Evolutionary conservation across 2,329 filamentous ascomycete genomes (phyloP), one percentile per base, ranked within the genome.

Genomic region (Lasiodiplodia sp.): DNA sequence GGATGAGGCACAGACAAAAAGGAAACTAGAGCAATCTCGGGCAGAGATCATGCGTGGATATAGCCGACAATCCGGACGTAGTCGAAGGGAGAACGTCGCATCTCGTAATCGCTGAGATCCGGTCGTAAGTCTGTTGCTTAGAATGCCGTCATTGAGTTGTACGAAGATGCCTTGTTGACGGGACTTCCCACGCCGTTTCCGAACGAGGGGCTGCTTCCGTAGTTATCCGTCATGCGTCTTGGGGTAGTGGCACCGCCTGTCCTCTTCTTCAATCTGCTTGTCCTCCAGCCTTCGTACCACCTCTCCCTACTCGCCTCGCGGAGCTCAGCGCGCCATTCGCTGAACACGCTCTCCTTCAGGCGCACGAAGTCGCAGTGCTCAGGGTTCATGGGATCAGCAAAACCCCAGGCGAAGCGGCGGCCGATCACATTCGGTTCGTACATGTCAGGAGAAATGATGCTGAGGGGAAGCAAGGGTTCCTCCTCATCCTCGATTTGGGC

Each of bases 251-350:
- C 51, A 8, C 16, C 65, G 18, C 25, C 66, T 2, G 56, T 51
- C 25, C 57, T 40, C 11, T 52, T 63, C 51, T 80, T 81, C 69
- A 87, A 75, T 40, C 84, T 79, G 55, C 78, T 81, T 11, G 88
- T 97, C 81, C 96, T 89, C 96, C 95, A 98, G 74, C 92, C 90
- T 80, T 98, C 95, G 75, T 98, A 98, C 93, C 94, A 97, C 74
- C 94, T 88, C 77, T 97, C 94, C 68, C 93, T 88, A 79, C 93
- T 97, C 65, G 93, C 92, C 79, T 97, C 93, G 70, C 95, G 91
- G 70, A 99, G 85, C 78, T 99, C 96, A 53, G 87, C 87, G 63
- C 95, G 91, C 96, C 96, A 99, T 76, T 98, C 95, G 72, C 85
- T 89, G 79, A 99, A 99, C 38, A 99, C 92, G 8, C 91, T 90